A percentile compares a stretch with the other conserved stretches of the same genome.
These are phyloP conservation scores for Paraphoma sp. DNA, from an alignment of 2,329 filamentous ascomycete genomes.

Conservation along the genomic window DNA sequence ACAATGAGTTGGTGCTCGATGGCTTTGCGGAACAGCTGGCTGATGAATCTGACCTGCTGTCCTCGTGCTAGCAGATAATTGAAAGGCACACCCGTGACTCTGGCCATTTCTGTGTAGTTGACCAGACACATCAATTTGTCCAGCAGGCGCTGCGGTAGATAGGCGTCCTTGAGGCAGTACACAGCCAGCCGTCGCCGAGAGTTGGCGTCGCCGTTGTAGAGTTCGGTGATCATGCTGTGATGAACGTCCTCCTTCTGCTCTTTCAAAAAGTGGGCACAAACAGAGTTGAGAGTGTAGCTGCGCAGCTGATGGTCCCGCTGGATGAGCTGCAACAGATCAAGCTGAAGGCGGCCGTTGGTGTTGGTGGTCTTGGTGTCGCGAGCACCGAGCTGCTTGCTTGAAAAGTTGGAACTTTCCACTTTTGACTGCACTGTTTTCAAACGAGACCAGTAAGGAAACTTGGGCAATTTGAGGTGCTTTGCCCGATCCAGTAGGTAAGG, in stretches of 20 bases:
- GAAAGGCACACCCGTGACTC: slow-evolving; percentile 98
- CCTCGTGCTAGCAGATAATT: slow-evolving; percentile 90
- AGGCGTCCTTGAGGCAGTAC: slow-evolving; percentile 98
- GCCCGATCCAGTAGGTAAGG: slow-evolving; percentile 92
- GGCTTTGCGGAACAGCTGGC: slow-evolving; percentile 94
- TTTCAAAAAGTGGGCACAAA: slow-evolving; percentile 90
- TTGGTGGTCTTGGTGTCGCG: slow-evolving; percentile 94
- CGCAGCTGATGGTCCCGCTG: slow-evolving; percentile 93
- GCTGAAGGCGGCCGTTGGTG: slow-evolving; percentile 88
- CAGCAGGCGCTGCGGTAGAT: slow-evolving; percentile 90
- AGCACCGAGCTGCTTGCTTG: slow-evolving; percentile 98
- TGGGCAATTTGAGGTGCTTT: slow-evolving; percentile 77
- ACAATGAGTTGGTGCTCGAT: slow-evolving; percentile 93
- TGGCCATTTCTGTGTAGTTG: slow-evolving; percentile 99
- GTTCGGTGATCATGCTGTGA: slow-evolving; percentile 97
- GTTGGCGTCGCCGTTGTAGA: slow-evolving; percentile 95
- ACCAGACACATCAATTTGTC: slow-evolving; percentile 98
- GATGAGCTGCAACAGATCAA: slow-evolving; percentile 92
- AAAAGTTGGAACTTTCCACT: slow-evolving; percentile 83
- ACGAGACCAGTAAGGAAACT: slow-evolving; percentile 88
- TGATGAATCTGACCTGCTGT: slow-evolving; percentile 97
- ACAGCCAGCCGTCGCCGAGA: slow-evolving; percentile 88
- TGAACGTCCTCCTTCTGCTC: slow-evolving; percentile 99
- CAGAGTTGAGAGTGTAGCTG: slow-evolving; percentile 97
- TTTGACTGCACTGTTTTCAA: slow-evolving; percentile 74